A percentile compares a stretch with the other conserved stretches of the same genome.
These are phyloP conservation scores for Tricholoma sp. DNA, from an alignment of 768 basidiomycete species.

Conservation along the genomic window DNA sequence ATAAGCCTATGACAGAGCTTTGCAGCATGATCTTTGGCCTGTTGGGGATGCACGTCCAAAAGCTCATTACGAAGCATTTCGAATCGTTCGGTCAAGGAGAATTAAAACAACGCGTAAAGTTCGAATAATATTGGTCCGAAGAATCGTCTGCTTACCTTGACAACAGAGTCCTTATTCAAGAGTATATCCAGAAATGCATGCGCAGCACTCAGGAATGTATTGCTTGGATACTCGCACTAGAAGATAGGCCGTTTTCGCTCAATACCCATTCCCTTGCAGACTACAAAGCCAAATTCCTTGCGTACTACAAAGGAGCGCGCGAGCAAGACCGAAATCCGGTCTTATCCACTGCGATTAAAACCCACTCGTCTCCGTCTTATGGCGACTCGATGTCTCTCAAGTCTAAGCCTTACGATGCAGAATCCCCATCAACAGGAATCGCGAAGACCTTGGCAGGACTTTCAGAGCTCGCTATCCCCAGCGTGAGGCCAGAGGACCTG, in stretches of 20 bases:
- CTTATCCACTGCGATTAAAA: slow-evolving; percentile 22
- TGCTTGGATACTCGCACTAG: slow-evolving; percentile 40
- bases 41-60: slow-evolving; percentile 33
- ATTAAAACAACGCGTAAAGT: slow-evolving; percentile 44
- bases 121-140: slow-evolving; percentile 5
- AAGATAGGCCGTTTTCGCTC: slow-evolving; percentile 39
- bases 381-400: background rate
- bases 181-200: slow-evolving; percentile 41
- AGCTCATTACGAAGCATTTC: slow-evolving; percentile 47
- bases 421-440: background rate
- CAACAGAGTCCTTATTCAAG: slow-evolving; percentile 42
- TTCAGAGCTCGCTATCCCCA: slow-evolving; percentile 32
- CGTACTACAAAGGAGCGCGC: slow-evolving; percentile 41
- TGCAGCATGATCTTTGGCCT: slow-evolving; percentile 34
- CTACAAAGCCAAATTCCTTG: slow-evolving; percentile 43
- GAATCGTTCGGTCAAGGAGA: slow-evolving; percentile 45
- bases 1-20: slow-evolving; percentile 37
- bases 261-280: slow-evolving; percentile 45
- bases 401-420: background rate
- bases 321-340: slow-evolving; percentile 22
- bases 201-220: slow-evolving; percentile 35
- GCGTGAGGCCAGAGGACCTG: slow-evolving; percentile 37
- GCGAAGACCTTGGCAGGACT: slow-evolving; percentile 30
- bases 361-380: slow-evolving; percentile 7
- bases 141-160: background rate